A percentile compares a stretch with the other conserved stretches of the same genome.
phyloP scores from a whole-genome alignment of 805 yeast genomes.

The Saturnispora serradocipensis region DNA sequence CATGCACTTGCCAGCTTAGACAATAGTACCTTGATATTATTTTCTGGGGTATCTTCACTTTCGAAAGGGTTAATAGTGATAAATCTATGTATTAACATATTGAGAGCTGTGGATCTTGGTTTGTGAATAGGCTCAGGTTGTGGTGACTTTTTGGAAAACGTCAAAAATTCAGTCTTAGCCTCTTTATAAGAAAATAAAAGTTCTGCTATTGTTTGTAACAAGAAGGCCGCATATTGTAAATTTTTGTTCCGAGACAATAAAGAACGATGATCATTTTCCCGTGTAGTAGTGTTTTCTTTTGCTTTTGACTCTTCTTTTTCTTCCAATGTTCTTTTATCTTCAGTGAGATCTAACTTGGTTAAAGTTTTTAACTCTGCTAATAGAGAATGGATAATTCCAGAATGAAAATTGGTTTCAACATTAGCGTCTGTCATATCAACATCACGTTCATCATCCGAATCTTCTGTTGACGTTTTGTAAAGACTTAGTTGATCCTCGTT shows the following conservation, averaged over 20 bases:
- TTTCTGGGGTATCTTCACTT: conserved; percentile 27
- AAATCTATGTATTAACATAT: conserved; percentile 68
- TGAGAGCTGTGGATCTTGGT: conserved; percentile 70
- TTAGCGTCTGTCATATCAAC: conserved; percentile 16
- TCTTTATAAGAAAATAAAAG: conserved; percentile 69
- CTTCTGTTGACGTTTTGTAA: background rate
- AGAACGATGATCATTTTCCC: conserved; percentile 17
- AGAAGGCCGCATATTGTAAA: conserved; percentile 58
- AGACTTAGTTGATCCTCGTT: conserved; percentile 19
- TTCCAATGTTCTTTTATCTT: conserved; percentile 12
- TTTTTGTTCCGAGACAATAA: conserved; percentile 39
- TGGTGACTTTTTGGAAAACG: conserved; percentile 53
- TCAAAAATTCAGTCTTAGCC: conserved; percentile 72
- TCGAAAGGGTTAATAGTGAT: conserved; percentile 44
- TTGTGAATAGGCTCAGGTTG: conserved; percentile 33
- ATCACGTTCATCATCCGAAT: conserved; percentile 17
- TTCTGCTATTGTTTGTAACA: conserved; percentile 62
- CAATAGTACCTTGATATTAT: conserved; percentile 45
- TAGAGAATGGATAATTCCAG: conserved; percentile 57
- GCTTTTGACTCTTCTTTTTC: conserved; percentile 17
- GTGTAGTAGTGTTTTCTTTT: conserved; percentile 14
- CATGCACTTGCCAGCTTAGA: conserved; percentile 55
- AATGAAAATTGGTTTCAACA: conserved; percentile 15
- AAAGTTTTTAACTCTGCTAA: conserved; percentile 54
- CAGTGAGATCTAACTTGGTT: conserved; percentile 21